phyloP scores from a whole-genome alignment of 2,329 filamentous ascomycete species.

The Blumeria graminis region DNA sequence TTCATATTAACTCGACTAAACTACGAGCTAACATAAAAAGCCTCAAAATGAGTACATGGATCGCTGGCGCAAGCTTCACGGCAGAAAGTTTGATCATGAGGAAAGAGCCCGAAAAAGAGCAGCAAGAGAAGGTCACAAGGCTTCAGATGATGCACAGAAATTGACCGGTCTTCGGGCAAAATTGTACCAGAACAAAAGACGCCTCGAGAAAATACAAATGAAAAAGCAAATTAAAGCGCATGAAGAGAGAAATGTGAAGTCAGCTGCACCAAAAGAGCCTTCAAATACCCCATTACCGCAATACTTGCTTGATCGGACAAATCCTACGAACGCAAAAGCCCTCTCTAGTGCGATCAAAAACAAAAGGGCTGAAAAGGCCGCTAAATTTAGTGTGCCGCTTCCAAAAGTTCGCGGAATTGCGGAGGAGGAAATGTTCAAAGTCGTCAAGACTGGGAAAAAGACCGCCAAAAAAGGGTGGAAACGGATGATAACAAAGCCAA shows the following conservation, averaged over 20 bases:
- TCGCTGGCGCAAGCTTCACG: slow-evolving; percentile 44
- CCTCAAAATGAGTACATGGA: slow-evolving; percentile 74
- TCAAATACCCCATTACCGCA: slow-evolving; percentile 63
- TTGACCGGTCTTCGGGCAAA: slow-evolving; percentile 80
- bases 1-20: too few relatives aligned
- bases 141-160: slow-evolving; percentile 77
- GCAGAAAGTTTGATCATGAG: slow-evolving; percentile 25
- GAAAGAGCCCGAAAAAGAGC: slow-evolving; percentile 70
- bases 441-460: slow-evolving; percentile 91
- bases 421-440: slow-evolving; percentile 96
- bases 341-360: slow-evolving; percentile 80
- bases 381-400: slow-evolving; percentile 74
- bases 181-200: slow-evolving; percentile 75
- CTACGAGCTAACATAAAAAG: slow-evolving; percentile 11
- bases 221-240: slow-evolving; percentile 82
- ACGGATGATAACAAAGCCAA: slow-evolving; percentile 46
- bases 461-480: slow-evolving; percentile 49
- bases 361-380: slow-evolving; percentile 80
- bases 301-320: slow-evolving; percentile 67
- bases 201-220: slow-evolving; percentile 97
- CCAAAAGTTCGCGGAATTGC: slow-evolving; percentile 85
- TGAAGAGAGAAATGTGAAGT: slow-evolving; percentile 87
- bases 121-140: slow-evolving; percentile 74
- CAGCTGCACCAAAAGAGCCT: slow-evolving; percentile 38
- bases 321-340: slow-evolving; percentile 37